Conservation (phyloP, 805 yeast genomes). For the Myxozyma mucilagina region DNA sequence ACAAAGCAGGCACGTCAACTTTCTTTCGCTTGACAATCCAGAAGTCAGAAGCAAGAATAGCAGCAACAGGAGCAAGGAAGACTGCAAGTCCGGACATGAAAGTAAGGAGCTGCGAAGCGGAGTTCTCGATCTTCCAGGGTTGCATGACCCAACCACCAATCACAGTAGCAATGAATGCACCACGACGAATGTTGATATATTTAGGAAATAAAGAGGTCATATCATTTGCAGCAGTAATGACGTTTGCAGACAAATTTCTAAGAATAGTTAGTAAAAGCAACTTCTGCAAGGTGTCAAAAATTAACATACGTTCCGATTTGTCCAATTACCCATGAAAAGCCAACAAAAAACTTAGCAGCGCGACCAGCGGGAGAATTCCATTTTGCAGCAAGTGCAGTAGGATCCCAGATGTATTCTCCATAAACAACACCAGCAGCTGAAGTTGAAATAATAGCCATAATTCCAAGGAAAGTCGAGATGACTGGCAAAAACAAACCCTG, state of each 20-base stretch:
- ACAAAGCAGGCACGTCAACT: conserved; percentile 30
- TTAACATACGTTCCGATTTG: conserved; percentile 28
- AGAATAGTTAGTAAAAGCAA: not conserved
- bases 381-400: conserved; percentile 20
- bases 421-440: conserved; percentile 26
- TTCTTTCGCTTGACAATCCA: conserved; percentile 28
- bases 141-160: conserved; percentile 34
- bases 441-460: conserved; percentile 27
- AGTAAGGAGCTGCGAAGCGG: conserved; percentile 29
- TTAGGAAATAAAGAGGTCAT: conserved; percentile 58
- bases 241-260: conserved; percentile 49
- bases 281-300: not conserved
- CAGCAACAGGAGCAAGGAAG: conserved; percentile 32
- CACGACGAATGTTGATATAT: conserved; percentile 60
- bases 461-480: conserved; percentile 26
- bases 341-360: conserved; percentile 27
- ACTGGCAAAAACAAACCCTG: conserved; percentile 31
- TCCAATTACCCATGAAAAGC: conserved; percentile 29
- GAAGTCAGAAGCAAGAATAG: conserved; percentile 27
- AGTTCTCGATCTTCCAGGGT: conserved; percentile 32
- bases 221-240: conserved; percentile 62
- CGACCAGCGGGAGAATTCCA: conserved; percentile 30
- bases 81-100: conserved; percentile 32
- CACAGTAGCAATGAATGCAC: conserved; percentile 37
- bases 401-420: conserved; percentile 31